Percentiles rank a stretch among this genome's conserved stretches.
These are phyloP conservation scores for Volvariella surrecta DNA, from an alignment of 1,284 basidiomycete genomes.

Conservation along the genomic window DNA sequence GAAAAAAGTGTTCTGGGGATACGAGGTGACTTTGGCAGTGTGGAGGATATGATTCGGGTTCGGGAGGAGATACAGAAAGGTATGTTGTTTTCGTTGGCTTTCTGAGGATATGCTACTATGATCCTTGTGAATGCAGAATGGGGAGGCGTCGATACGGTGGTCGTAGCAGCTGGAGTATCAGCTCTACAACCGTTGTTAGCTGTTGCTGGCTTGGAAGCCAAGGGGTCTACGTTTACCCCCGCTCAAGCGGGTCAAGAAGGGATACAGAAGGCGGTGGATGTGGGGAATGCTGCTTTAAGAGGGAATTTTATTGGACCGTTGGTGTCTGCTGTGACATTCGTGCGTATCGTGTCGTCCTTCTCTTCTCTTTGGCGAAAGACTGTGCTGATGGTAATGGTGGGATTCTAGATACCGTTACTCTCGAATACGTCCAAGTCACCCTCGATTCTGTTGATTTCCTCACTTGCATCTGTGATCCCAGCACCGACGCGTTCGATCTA, in stretches of 20 bases:
- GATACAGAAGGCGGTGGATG: conserved; percentile 41
- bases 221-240: conserved; percentile 22
- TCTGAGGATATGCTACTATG: not conserved
- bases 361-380: conserved; percentile 12
- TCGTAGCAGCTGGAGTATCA: conserved; percentile 83
- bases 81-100: conserved; percentile 25
- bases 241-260: conserved; percentile 36
- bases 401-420: conserved; percentile 67
- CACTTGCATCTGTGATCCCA: conserved; percentile 73
- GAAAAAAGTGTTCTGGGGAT: conserved; percentile 29
- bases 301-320: conserved; percentile 64
- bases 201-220: conserved; percentile 53
- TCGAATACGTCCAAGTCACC: conserved; percentile 61
- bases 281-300: conserved; percentile 42
- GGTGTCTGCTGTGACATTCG: conserved; percentile 57
- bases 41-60: conserved; percentile 62
- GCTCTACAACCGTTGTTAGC: conserved; percentile 74
- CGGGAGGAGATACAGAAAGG: conserved; percentile 49
- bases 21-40: conserved; percentile 58
- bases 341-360: too few relatives aligned
- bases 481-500: conserved; percentile 85
- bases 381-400: not conserved
- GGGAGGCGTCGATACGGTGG: conserved; percentile 77
- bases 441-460: conserved; percentile 74
- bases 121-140: conserved; percentile 41